These are phyloP conservation scores for Schizosaccharomyces versatilis DNA, from an alignment of 1,139 yeast species.

Conservation along the genomic window DNA sequence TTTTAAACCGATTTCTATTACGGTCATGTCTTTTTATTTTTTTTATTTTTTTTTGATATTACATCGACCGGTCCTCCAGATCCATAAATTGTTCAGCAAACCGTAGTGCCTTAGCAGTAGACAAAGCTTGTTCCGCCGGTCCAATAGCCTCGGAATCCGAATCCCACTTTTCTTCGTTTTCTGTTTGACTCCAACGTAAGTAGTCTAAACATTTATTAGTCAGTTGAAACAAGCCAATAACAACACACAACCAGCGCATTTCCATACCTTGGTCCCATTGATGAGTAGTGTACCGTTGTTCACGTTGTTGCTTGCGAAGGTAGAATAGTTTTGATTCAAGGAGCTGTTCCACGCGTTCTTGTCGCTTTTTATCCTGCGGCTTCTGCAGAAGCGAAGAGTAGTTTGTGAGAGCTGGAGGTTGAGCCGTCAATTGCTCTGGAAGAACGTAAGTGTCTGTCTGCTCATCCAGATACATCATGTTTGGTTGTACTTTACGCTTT, in stretches of 20 bases:
- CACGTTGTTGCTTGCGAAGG: not conserved
- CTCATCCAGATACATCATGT: not conserved
- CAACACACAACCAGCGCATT: not conserved
- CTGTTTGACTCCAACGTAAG: not conserved
- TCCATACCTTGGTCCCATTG: conserved; percentile 1
- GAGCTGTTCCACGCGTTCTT: not conserved
- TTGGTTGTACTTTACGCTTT: not conserved
- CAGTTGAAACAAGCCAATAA: not conserved
- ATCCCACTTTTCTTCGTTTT: not conserved
- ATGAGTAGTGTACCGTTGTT: not conserved
- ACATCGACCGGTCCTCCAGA: not conserved
- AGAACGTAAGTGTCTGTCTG: not conserved
- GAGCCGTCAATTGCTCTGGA: not conserved
- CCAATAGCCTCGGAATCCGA: not conserved
- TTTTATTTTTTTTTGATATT: too few species aligned
- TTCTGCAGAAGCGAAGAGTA: not conserved
- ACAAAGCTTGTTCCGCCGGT: not conserved
- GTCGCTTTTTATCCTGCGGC: not conserved
- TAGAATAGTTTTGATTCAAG: not conserved
- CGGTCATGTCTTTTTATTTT: too few species aligned
- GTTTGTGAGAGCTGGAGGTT: not conserved
- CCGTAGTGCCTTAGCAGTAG: not conserved
- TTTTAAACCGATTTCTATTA: too few species aligned
- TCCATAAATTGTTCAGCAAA: conserved; percentile 1
- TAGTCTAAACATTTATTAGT: not conserved